These are phyloP conservation scores for Carex littledalei DNA, from an alignment of 176 grass and related monocot genomes.

Conservation along the genomic window DNA sequence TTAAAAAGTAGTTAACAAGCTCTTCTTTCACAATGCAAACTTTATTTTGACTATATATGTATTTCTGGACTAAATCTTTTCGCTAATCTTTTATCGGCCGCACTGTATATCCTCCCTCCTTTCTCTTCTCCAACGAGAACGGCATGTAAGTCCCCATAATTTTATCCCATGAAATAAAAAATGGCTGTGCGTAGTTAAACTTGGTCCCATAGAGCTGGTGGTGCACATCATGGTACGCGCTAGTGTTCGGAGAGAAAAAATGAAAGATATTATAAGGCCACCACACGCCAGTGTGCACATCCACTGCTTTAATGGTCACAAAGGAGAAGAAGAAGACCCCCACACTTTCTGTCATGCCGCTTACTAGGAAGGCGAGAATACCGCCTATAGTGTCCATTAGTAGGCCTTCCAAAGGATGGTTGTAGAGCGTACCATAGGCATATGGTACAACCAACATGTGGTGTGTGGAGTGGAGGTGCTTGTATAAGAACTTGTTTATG, in stretches of 20 bases:
- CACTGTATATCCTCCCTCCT: conserved; percentile 46
- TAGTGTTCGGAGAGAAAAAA: conserved; percentile 47
- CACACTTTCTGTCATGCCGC: conserved; percentile 54
- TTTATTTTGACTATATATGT: too few species aligned
- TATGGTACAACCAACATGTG: conserved; percentile 69
- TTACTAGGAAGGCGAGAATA: conserved; percentile 48
- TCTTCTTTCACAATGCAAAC: too few species aligned
- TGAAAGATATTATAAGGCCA: conserved; percentile 64
- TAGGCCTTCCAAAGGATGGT: conserved; percentile 74
- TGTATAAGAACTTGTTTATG: too few species aligned
- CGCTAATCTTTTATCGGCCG: conserved; percentile 25
- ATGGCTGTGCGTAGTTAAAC: conserved; percentile 70
- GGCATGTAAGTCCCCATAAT: conserved; percentile 59
- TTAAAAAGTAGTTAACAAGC: too few species aligned
- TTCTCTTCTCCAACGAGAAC: conserved; percentile 43
- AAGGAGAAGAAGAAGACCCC: conserved; percentile 75
- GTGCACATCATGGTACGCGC: conserved; percentile 68
- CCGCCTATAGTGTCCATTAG: conserved; percentile 51
- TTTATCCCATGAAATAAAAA: conserved; percentile 63
- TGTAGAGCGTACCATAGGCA: conserved; percentile 65
- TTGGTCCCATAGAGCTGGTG: conserved; percentile 64
- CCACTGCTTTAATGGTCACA: not conserved
- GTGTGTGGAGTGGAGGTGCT: conserved; percentile 28
- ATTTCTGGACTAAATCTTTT: not conserved
- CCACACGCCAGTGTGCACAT: conserved; percentile 44